Evolutionary conservation across 805 yeast species (phyloP), one percentile per base, ranked within the genome.

Genomic region (Blastobotrys muscicola): DNA sequence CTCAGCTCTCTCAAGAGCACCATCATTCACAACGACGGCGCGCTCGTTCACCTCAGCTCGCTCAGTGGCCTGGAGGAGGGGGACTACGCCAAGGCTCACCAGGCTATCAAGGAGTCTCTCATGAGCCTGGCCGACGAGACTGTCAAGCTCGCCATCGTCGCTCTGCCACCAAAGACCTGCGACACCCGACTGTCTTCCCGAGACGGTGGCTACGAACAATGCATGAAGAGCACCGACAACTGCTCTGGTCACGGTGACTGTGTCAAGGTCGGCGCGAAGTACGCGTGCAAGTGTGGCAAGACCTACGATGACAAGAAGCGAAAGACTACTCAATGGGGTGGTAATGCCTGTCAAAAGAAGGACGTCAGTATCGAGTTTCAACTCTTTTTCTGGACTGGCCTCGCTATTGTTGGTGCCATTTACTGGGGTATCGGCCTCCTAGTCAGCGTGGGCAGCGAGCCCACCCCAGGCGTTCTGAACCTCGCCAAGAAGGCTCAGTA

Each of bases 331-430:
- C 46, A 52, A 49, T 67, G 68, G 65, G 70, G 67, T 11, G 71
- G 71, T 13, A 48, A 46, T 45, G 75, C 76, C 48, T 83, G 92
- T 61, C 68, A 73, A 54, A 82, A 82, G 70, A 70, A 69, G 53
- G 89, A 84, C 54, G 70, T 82, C 46, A 71, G 82, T 37, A 69
- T 74, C 3, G 77, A 78, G 61, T 78, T 82, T 52, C 76, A 82
- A 56, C 69, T 83, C 54, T 68, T 82, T 50, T 72, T 82, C 53
- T 82, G 90, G 86, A 70, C 84, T 2, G 61, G 72, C 9, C 50
- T 81, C 9, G 73, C 70, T 2, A 59, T 79, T 42, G 39, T 69
- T 31, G 61, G 66, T 8, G 60, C 74, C 14, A 63, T 76, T 38
- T 75, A 62, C 33, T 62, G 60, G 3, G 83, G 81, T 33, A 60